Percentiles rank a stretch among this genome's conserved stretches.
These are phyloP conservation scores for Avicennia marina DNA, from an alignment of 257 asterid genomes.

Conservation along the genomic window DNA sequence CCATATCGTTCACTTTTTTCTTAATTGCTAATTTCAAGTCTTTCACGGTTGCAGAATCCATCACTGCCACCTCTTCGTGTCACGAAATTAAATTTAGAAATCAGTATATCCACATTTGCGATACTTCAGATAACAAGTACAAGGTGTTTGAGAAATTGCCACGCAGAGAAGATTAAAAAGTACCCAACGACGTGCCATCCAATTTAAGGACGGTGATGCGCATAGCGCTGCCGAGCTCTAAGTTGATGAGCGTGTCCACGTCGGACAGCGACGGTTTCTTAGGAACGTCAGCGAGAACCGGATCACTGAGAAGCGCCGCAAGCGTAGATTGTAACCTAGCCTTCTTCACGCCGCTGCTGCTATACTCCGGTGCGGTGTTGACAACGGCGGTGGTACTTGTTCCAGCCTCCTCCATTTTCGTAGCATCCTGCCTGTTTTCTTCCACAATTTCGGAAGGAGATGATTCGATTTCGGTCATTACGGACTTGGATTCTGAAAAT, in stretches of 20 bases:
- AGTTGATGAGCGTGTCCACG: constrained; percentile 82
- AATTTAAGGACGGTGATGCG: constrained; percentile 64
- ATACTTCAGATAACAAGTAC: neutral
- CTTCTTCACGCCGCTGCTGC: constrained; percentile 50
- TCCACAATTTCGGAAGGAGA: too few species aligned
- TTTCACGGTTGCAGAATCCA: constrained; percentile 77
- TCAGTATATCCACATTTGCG: neutral
- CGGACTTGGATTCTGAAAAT: too few species aligned
- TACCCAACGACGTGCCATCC: constrained; percentile 68
- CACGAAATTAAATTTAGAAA: constrained; percentile 2
- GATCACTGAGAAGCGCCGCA: constrained; percentile 71
- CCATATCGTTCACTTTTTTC: constrained; percentile 57
- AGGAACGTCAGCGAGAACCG: constrained; percentile 77
- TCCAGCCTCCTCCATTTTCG: constrained; percentile 26
- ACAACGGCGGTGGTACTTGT: constrained; percentile 14
- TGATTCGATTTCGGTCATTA: too few species aligned
- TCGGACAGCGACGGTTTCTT: constrained; percentile 66
- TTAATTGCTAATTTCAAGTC: constrained; percentile 68
- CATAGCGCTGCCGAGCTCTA: constrained; percentile 98
- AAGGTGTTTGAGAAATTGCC: constrained; percentile 40
- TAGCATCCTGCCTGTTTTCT: too few species aligned
- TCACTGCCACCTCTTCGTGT: constrained; percentile 56
- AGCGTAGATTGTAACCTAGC: constrained; percentile 65
- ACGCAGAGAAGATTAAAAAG: constrained; percentile 4
- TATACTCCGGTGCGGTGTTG: constrained; percentile 44